phyloP scores from a whole-genome alignment of 768 basidiomycete species.

The Paxillus involutus region DNA sequence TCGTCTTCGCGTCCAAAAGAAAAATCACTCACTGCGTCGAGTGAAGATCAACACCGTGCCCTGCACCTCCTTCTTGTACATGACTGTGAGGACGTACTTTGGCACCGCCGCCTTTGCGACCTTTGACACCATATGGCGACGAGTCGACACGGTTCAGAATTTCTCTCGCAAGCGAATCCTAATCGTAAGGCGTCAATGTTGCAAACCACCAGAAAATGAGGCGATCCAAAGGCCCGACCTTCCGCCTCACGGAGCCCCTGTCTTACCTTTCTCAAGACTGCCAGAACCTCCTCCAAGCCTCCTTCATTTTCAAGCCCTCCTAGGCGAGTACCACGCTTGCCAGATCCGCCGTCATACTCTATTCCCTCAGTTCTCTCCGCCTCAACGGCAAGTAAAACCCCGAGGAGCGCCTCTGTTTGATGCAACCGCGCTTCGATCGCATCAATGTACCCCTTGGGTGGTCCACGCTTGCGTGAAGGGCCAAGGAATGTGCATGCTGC shows the following conservation, averaged over 20 bases:
- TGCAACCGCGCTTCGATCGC: constrained; percentile 90
- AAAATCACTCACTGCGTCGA: constrained; percentile 58
- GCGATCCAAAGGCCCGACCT: not conserved
- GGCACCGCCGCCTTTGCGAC: constrained; percentile 50
- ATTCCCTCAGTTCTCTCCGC: constrained; percentile 20
- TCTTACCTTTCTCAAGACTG: constrained; percentile 50
- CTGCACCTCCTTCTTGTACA: constrained; percentile 14
- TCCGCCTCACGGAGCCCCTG: not conserved
- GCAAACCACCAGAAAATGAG: not conserved
- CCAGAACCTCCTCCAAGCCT: constrained; percentile 36
- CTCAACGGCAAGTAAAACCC: constrained; percentile 64
- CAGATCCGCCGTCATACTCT: constrained; percentile 35
- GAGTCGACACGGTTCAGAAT: constrained; percentile 82
- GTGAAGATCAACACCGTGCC: constrained; percentile 39
- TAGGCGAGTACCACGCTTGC: not conserved
- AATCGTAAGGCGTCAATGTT: constrained; percentile 12
- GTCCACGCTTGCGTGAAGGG: constrained; percentile 80
- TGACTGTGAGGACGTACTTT: constrained; percentile 25
- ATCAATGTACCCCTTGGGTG: constrained; percentile 94
- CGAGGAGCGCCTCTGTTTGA: constrained; percentile 87
- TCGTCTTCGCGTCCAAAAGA: not conserved
- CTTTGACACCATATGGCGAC: constrained; percentile 75
- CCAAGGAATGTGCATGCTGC: constrained; percentile 77
- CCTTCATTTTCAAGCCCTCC: constrained; percentile 10
- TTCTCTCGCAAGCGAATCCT: constrained; percentile 79